These are phyloP conservation scores for Dactylellina parvicollis DNA, from an alignment of 2,329 filamentous ascomycete genomes.

Conservation along the genomic window DNA sequence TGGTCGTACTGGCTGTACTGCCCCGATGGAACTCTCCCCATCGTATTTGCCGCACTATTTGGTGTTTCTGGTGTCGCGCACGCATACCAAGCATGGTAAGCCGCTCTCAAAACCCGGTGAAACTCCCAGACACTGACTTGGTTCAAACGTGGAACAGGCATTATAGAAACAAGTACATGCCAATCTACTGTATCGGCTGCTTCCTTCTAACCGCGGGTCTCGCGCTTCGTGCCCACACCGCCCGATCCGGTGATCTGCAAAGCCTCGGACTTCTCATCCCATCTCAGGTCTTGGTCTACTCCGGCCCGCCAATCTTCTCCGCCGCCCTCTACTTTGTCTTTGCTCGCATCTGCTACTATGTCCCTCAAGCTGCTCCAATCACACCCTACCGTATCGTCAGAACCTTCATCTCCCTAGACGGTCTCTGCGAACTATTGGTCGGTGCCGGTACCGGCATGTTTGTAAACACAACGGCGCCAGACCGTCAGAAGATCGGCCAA, in stretches of 20 bases:
- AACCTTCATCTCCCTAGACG: conserved; percentile 51
- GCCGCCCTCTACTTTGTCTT: conserved; percentile 50
- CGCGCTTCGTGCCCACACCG: conserved; percentile 36
- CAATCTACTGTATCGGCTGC: conserved; percentile 35
- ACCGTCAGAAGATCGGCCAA: conserved; percentile 44
- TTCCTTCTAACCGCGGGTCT: conserved; percentile 27
- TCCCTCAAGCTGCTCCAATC: conserved; percentile 50
- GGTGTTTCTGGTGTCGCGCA: conserved; percentile 30
- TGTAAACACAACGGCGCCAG: conserved; percentile 38
- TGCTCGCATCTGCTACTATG: conserved; percentile 44
- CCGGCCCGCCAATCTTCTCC: conserved; percentile 50
- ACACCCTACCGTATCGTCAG: conserved; percentile 44
- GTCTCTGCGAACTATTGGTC: conserved; percentile 45
- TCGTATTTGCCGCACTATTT: conserved; percentile 45
- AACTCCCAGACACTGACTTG: neutral
- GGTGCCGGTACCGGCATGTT: conserved; percentile 48
- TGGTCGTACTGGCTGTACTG: conserved; percentile 53
- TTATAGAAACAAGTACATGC: conserved; percentile 53
- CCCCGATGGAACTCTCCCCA: conserved; percentile 41
- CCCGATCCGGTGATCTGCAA: conserved; percentile 22
- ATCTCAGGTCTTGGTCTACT: conserved; percentile 47
- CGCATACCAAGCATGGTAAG: conserved; percentile 42
- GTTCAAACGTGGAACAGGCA: conserved; percentile 11
- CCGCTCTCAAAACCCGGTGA: neutral
- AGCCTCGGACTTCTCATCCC: conserved; percentile 48